These are phyloP conservation scores for Solanum chiquidenum DNA, from an alignment of 257 asterid species.

Conservation along the genomic window DNA sequence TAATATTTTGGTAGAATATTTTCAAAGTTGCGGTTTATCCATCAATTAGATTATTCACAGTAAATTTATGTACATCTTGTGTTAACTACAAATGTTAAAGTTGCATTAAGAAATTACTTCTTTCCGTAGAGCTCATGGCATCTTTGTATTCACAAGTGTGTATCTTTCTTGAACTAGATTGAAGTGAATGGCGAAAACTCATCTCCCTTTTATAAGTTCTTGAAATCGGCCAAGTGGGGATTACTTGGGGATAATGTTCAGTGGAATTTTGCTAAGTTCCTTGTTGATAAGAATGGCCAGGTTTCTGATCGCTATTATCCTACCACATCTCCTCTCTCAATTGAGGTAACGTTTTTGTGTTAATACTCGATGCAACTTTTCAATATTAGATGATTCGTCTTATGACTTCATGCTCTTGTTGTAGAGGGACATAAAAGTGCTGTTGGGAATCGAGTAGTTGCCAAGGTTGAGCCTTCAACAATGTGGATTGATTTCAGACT, in stretches of 20 bases:
- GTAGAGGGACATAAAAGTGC: neutral
- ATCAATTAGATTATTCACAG: neutral
- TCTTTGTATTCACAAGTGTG: neutral
- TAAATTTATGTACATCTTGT: neutral
- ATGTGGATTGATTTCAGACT: neutral
- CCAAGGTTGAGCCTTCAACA: neutral
- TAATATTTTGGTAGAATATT: neutral
- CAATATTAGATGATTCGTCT: neutral
- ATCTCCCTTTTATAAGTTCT: conserved; percentile 67
- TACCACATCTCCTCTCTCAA: conserved; percentile 64
- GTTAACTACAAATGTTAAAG: neutral
- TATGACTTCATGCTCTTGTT: neutral
- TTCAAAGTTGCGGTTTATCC: neutral
- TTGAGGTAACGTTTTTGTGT: conserved; percentile 27
- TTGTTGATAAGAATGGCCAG: conserved; percentile 66
- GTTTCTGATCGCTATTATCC: conserved; percentile 72
- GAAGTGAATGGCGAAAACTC: conserved; percentile 65
- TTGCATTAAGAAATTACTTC: neutral
- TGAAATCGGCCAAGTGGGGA: conserved; percentile 77
- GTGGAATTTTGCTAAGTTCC: conserved; percentile 85
- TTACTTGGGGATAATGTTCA: conserved; percentile 68
- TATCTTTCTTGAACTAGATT: conserved; percentile 26
- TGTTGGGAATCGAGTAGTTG: neutral
- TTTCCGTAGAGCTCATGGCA: neutral
- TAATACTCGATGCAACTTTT: neutral